Evolutionary conservation across 306 rosid genomes (phyloP).

Genomic region (apple (Malus domestica)): ASM211411v1 NC_041803.1:18945501-18946000

Average conservation of each 20-base stretch:
- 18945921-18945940: background rate
- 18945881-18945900: background rate
- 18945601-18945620: background rate
- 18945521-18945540: constrained; percentile 41
- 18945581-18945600: constrained; percentile 49
- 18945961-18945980: background rate
- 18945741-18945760: constrained; percentile 45
- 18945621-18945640: background rate
- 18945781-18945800: constrained; percentile 45
- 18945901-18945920: background rate
- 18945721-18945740: constrained; percentile 43
- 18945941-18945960: background rate
- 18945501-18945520: constrained; percentile 37
- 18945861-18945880: background rate
- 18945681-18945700: constrained; percentile 74
- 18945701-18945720: constrained; percentile 57
- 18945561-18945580: constrained; percentile 53
- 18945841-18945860: constrained; percentile 58
- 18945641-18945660: background rate
- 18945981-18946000: constrained; percentile 58
- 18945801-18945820: constrained; percentile 35
- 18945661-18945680: constrained; percentile 64
- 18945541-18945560: constrained; percentile 30
- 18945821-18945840: constrained; percentile 26
- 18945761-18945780: constrained; percentile 54